Base-by-base conservation (phyloP, 2,329 filamentous ascomycete genomes). In the Fusarium sarcochroum region DNA sequence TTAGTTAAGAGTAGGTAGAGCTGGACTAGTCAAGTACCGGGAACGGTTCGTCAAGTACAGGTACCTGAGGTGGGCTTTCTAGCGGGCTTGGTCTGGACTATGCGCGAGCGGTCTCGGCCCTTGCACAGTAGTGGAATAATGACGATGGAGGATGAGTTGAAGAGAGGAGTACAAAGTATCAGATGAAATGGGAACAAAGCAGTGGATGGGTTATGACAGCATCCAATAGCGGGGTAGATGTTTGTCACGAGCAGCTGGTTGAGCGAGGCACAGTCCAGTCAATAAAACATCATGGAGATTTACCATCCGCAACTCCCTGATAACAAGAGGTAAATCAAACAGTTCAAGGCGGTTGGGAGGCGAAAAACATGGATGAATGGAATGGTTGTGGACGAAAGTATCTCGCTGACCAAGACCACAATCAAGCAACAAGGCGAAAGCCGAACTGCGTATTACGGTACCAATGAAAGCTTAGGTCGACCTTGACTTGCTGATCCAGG, bases 401-500 rank as follows among this genome's bases (percentile, higher is more conserved):
- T 50, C 18, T 35, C 45, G 61, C 59, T 53, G 40, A 65, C 62
- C 60, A 65, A 60, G 53, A 9, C 25, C 25, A 27, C 10, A 27
- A 30, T 30, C 27, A 30, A 30, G 13, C 27, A 30, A 30, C 27
- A 30, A 64, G 45, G 25, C 59, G 44, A 51, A 59, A 65, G 23
- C 13, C 13, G 21, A 41, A 18, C 14, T 8, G 20, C 23, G 23
- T 23, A 23, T 23, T 23, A 23, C 23, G 23, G 23, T 27, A 44
- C 7, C 23, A 44, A 23, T 46, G 42, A 34, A 17, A 21, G 18
- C 38, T 40, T 11, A 30, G 13, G 10, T 20, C 17, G 11, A 64
- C 41, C 59, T 50, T 42, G 57, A 55, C 34, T 46, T 47, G 59
- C 61, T 70, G 64, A 73, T 73, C 56, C 66, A 63, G 63, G 59